Conservation (phyloP, 2,329 filamentous ascomycete genomes). For the Fusarium palustre region DNA sequence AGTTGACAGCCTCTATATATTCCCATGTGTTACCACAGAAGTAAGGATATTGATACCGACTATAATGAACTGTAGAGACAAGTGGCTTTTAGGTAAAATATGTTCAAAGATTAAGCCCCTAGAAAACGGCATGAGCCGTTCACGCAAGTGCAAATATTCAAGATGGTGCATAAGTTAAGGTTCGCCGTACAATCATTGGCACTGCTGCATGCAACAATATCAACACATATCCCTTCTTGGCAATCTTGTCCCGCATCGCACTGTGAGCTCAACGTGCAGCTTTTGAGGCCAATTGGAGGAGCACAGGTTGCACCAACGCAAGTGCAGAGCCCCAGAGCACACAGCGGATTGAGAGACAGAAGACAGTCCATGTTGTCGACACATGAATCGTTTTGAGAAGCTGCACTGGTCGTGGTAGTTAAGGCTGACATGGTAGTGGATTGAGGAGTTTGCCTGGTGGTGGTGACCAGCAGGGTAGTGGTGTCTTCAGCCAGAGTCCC, state of each 20-base stretch:
- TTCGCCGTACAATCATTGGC: not conserved
- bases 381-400: not conserved
- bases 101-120: not conserved
- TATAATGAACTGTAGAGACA: no score
- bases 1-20: no score
- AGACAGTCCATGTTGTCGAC: not conserved
- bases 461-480: not conserved
- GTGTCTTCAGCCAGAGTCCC: not conserved
- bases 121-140: not conserved
- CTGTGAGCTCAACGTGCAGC: not conserved
- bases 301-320: not conserved
- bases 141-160: not conserved
- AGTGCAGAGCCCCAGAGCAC: not conserved
- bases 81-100: no score
- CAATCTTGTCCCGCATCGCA: not conserved
- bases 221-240: not conserved
- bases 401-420: not conserved
- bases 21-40: not conserved
- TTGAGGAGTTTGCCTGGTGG: not conserved
- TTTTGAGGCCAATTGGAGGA: rapidly evolving
- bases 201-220: rapidly evolving
- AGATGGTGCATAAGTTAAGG: not conserved
- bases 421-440: not conserved
- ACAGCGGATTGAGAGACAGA: not conserved
- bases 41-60: not conserved